Evolutionary conservation across 176 grass and related monocot genomes (phyloP).

Genomic region (Eremochloa ophiuroides): DNA sequence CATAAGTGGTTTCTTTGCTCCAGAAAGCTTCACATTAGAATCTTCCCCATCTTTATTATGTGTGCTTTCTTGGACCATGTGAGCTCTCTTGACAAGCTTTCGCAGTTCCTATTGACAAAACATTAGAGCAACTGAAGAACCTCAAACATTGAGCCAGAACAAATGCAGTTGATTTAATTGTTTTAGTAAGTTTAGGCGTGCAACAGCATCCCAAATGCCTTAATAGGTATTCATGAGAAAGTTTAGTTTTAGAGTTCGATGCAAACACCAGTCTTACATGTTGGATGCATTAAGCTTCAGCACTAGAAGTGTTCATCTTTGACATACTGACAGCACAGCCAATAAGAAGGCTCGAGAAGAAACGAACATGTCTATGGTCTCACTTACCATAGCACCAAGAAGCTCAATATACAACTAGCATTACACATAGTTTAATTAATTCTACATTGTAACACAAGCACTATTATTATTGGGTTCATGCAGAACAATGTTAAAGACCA

Average conservation of each 20-base stretch:
- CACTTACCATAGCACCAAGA: background rate
- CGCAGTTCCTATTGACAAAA: conserved; percentile 57
- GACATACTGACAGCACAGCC: background rate
- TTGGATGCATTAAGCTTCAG: background rate
- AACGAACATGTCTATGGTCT: background rate
- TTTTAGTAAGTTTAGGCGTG: background rate
- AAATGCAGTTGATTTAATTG: background rate
- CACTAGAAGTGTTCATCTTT: background rate
- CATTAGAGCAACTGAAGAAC: background rate
- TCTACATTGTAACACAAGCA: background rate
- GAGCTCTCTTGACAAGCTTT: conserved; percentile 70
- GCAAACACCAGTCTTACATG: background rate
- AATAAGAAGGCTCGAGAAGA: background rate
- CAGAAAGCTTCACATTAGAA: conserved; percentile 34
- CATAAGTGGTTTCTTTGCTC: conserved; percentile 66
- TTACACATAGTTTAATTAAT: background rate
- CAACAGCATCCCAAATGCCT: background rate
- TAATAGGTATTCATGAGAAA: background rate
- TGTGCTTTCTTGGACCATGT: conserved; percentile 49
- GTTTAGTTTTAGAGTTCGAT: background rate
- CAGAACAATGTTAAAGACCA: background rate
- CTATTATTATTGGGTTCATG: background rate
- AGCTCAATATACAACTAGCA: background rate
- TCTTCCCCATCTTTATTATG: conserved; percentile 25
- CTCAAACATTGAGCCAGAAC: background rate